A percentile compares a stretch with the other conserved stretches of the same genome.
Conservation (phyloP, 495 filamentous ascomycete genomes). For the Penicillium roqueforti region DNA sequence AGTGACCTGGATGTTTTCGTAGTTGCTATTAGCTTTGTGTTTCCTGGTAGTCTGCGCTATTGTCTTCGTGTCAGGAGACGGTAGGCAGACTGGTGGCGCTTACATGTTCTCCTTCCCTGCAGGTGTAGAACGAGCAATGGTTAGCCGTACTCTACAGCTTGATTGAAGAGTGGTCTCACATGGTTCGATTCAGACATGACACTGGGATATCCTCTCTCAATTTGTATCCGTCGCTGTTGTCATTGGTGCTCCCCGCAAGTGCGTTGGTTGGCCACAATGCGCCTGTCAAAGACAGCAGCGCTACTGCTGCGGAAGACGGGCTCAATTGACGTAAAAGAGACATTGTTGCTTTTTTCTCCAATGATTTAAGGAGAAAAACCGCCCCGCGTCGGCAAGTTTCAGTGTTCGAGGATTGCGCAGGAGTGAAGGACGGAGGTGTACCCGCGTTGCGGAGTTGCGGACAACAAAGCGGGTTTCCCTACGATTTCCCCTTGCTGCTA, state of each 20-base stretch:
- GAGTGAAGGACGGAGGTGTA: conserved; percentile 16
- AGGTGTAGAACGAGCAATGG: not conserved
- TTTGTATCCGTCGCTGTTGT: conserved; percentile 46
- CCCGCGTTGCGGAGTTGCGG: conserved; percentile 10
- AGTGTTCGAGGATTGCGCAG: conserved; percentile 12
- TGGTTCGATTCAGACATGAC: conserved; percentile 61
- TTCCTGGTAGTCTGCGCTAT: not conserved
- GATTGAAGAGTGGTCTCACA: conserved; percentile 43
- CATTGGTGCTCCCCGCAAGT: conserved; percentile 28
- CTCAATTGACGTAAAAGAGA: conserved; percentile 9
- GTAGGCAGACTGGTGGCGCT: conserved; percentile 17
- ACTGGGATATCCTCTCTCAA: conserved; percentile 55
- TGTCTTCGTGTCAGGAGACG: not conserved
- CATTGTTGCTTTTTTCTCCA: conserved; percentile 9
- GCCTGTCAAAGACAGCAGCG: conserved; percentile 17
- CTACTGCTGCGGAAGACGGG: conserved; percentile 3
- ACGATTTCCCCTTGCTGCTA: not conserved
- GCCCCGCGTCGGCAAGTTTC: conserved; percentile 16
- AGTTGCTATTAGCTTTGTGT: conserved; percentile 13
- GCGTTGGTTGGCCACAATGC: conserved; percentile 23
- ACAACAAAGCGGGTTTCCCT: conserved; percentile 1
- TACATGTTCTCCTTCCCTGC: conserved; percentile 58
- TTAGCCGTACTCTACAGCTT: conserved; percentile 15
- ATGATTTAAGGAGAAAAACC: not conserved
- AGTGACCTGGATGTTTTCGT: conserved; percentile 56